Conservation (phyloP, 2,329 filamentous ascomycete species). For the Colletotrichum cuscutae region DNA sequence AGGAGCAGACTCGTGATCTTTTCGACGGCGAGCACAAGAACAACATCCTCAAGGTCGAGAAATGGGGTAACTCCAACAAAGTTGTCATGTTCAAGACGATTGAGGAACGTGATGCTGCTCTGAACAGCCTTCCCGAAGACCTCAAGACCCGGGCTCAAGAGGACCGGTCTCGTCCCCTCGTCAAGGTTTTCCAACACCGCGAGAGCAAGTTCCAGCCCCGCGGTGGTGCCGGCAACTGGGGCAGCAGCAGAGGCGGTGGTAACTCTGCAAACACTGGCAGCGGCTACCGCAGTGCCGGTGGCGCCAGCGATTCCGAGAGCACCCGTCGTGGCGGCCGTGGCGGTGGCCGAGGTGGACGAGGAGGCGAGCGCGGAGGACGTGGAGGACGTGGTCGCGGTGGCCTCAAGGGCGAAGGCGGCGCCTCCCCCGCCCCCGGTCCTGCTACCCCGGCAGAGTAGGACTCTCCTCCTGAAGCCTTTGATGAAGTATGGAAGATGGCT, state of each 20-base stretch:
- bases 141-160: conserved; percentile 78
- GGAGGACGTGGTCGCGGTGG: conserved; percentile 64
- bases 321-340: conserved; percentile 67
- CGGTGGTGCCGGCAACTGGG: conserved; percentile 75
- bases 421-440: conserved; percentile 62
- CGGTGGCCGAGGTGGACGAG: conserved; percentile 65
- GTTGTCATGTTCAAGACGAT: conserved; percentile 85
- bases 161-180: conserved; percentile 81
- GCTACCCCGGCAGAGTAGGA: conserved; percentile 56
- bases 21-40: conserved; percentile 84
- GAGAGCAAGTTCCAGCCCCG: conserved; percentile 68
- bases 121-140: conserved; percentile 79
- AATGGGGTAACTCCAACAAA: conserved; percentile 82
- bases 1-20: conserved; percentile 84
- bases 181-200: conserved; percentile 84
- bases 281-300: conserved; percentile 87
- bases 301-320: conserved; percentile 76
- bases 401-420: conserved; percentile 68
- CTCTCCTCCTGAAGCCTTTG: conserved; percentile 28
- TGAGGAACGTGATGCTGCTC: conserved; percentile 83
- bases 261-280: conserved; percentile 65
- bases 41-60: conserved; percentile 84
- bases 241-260: conserved; percentile 72
- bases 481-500: conserved; percentile 19
- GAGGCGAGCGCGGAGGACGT: conserved; percentile 64